These are phyloP conservation scores for Pseudozyma sp. DNA, from an alignment of 1,284 basidiomycete species.

Conservation along the genomic window DNA sequence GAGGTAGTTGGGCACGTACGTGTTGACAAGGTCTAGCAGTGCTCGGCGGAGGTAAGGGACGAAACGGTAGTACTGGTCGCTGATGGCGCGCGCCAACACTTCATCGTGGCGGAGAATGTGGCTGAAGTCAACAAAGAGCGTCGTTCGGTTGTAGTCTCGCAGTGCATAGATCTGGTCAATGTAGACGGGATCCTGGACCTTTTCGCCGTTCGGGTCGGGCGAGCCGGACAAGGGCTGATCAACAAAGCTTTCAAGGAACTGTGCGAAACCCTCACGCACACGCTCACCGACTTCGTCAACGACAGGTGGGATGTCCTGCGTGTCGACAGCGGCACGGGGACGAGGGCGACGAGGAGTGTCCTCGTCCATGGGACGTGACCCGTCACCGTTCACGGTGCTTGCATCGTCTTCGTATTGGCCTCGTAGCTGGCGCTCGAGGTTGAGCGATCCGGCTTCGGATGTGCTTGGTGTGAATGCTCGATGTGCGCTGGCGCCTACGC, in stretches of 20 bases:
- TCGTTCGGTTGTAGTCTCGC: slow-evolving; percentile 91
- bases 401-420: slow-evolving; percentile 43
- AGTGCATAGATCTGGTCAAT: slow-evolving; percentile 91
- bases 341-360: slow-evolving; percentile 46
- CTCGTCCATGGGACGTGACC: slow-evolving; percentile 39
- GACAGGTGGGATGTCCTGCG: slow-evolving; percentile 79
- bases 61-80: slow-evolving; percentile 88
- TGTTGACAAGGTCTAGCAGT: slow-evolving; percentile 85
- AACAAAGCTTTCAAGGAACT: slow-evolving; percentile 90
- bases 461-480: slow-evolving; percentile 42
- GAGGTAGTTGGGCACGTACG: slow-evolving; percentile 90
- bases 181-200: slow-evolving; percentile 75
- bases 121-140: slow-evolving; percentile 93
- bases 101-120: slow-evolving; percentile 91
- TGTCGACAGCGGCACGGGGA: slow-evolving; percentile 51
- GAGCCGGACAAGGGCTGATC: slow-evolving; percentile 74
- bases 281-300: slow-evolving; percentile 92
- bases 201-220: slow-evolving; percentile 69
- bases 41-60: slow-evolving; percentile 92
- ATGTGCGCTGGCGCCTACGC: slow-evolving; percentile 28
- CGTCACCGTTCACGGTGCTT: slow-evolving; percentile 37
- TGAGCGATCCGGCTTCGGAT: slow-evolving; percentile 45
- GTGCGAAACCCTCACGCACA: slow-evolving; percentile 87
- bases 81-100: slow-evolving; percentile 89
- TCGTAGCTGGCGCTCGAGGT: slow-evolving; percentile 39